Conservation (phyloP, 345 rosid species). For the thale cress (Arabidopsis thaliana) region TAIR10.1 NC_003076.8:16913001-16913500, state of each 20-base stretch:
- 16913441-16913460: neutral
- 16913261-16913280: neutral
- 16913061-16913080: slow-evolving; percentile 11
- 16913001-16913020: neutral
- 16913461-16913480: neutral
- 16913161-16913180: neutral
- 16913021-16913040: neutral
- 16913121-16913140: neutral
- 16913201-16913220: neutral
- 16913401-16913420: neutral
- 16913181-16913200: neutral
- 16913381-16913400: neutral
- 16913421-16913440: neutral
- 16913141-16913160: neutral
- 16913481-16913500: neutral
- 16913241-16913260: too few relatives aligned
- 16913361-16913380: neutral
- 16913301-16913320: too few relatives aligned
- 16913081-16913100: neutral
- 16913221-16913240: neutral
- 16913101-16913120: neutral
- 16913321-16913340: too few relatives aligned
- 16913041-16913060: neutral
- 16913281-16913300: neutral
- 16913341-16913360: neutral